A percentile compares a stretch with the other conserved stretches of the same genome.
These are phyloP conservation scores for Huntiella decipiens DNA, from an alignment of 2,329 filamentous ascomycete genomes.

Conservation along the genomic window DNA sequence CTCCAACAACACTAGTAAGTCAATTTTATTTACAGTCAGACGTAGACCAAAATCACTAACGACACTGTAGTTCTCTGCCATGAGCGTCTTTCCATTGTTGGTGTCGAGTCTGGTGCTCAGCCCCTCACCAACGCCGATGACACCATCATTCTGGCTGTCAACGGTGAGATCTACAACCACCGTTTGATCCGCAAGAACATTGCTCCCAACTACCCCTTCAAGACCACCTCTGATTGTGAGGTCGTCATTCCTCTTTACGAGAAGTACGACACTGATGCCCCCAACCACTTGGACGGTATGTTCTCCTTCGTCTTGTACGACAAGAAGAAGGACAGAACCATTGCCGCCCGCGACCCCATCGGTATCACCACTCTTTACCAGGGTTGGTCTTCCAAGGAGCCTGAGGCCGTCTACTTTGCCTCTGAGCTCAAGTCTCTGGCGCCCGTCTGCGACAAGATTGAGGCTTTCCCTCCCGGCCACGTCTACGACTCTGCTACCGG, in stretches of 20 bases:
- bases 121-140: conserved; percentile 84
- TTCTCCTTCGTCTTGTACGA: conserved; percentile 98
- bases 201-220: conserved; percentile 79
- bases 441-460: conserved; percentile 86
- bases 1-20: conserved; percentile 75
- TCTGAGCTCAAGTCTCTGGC: conserved; percentile 90
- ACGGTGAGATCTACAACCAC: conserved; percentile 99
- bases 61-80: conserved; percentile 60
- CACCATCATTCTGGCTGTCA: conserved; percentile 80
- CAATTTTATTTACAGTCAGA: background rate
- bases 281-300: conserved; percentile 93
- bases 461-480: conserved; percentile 86
- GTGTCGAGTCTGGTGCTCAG: conserved; percentile 90
- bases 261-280: conserved; percentile 78
- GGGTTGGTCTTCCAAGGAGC: conserved; percentile 69
- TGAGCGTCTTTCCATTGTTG: conserved; percentile 93
- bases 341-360: conserved; percentile 90
- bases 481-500: conserved; percentile 89
- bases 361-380: conserved; percentile 96
- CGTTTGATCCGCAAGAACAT: conserved; percentile 77
- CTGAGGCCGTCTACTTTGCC: conserved; percentile 79
- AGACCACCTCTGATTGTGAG: conserved; percentile 96
- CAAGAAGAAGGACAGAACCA: conserved; percentile 76
- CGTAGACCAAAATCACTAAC: no score
- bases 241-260: conserved; percentile 96